Conservation (phyloP, 441 rosid species). For the Populus hybrid region DNA sequence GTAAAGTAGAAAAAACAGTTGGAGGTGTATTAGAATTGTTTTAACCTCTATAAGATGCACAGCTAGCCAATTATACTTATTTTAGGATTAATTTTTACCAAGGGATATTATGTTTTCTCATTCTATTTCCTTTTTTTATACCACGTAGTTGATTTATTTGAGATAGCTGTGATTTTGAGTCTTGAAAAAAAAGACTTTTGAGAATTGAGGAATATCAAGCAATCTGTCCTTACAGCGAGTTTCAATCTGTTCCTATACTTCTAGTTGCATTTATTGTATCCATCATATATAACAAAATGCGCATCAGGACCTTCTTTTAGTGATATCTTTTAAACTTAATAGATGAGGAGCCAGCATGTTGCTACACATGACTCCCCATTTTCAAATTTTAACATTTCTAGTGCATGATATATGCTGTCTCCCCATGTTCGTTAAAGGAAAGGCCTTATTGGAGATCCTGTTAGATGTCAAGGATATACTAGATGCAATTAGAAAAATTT, state of each 20-base stretch:
- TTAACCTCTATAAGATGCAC: not conserved
- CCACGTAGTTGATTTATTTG: not conserved
- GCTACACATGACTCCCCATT: not conserved
- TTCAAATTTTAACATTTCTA: not conserved
- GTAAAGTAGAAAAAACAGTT: not conserved
- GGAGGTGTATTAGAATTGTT: not conserved
- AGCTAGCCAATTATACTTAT: not conserved
- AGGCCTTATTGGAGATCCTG: not conserved
- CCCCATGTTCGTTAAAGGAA: not conserved
- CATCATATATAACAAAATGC: not conserved
- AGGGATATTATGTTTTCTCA: not conserved
- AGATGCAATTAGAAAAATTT: not conserved
- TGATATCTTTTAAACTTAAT: too few relatives aligned
- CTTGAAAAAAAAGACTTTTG: not conserved
- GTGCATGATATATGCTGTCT: not conserved
- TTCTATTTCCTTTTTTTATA: not conserved
- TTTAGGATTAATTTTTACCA: not conserved
- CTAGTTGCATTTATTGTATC: not conserved
- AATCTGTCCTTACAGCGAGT: not conserved
- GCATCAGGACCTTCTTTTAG: not conserved
- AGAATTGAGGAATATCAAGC: not conserved
- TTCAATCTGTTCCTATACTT: not conserved
- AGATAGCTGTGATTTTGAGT: not conserved
- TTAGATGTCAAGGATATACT: not conserved
- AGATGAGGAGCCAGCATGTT: not conserved